Percentiles rank a stretch among this genome's conserved stretches.
phyloP scores from a whole-genome alignment of 257 asterid species.

The Przewalskia tangutica region DNA sequence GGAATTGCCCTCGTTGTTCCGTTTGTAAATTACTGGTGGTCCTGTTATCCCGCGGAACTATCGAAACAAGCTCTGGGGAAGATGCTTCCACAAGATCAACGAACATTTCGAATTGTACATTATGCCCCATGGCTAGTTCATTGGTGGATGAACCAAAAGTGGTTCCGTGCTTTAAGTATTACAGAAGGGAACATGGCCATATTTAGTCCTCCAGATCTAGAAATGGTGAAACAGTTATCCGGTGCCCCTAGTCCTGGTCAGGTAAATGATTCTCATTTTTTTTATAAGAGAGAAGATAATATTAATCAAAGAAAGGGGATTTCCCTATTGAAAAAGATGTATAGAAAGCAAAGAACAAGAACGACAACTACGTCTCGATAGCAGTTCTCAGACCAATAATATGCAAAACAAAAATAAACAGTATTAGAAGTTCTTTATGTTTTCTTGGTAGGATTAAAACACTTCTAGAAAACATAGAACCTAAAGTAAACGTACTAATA shows the following conservation, averaged over 20 bases:
- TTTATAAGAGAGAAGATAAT: not conserved
- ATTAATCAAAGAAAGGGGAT: not conserved
- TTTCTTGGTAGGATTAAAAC: not conserved
- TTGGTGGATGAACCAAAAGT: slow-evolving; percentile 89
- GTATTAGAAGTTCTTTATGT: no score
- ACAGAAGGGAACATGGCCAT: slow-evolving; percentile 32
- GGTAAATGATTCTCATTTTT: slow-evolving; percentile 28
- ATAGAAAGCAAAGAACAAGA: not conserved
- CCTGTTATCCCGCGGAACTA: slow-evolving; percentile 42
- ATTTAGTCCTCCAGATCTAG: slow-evolving; percentile 45
- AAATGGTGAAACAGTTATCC: slow-evolving; percentile 37
- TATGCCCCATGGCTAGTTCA: slow-evolving; percentile 64
- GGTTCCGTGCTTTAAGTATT: slow-evolving; percentile 52
- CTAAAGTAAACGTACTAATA: no score
- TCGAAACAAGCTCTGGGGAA: slow-evolving; percentile 26
- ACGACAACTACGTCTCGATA: no score
- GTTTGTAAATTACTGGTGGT: slow-evolving; percentile 67
- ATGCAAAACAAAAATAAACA: no score
- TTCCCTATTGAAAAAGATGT: not conserved
- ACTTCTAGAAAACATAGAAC: not conserved
- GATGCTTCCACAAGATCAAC: slow-evolving; percentile 30
- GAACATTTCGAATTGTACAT: slow-evolving; percentile 53
- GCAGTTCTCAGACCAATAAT: no score
- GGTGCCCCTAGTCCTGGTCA: slow-evolving; percentile 32
- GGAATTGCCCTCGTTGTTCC: slow-evolving; percentile 83